These are phyloP conservation scores for Eutrema japonicum DNA, from an alignment of 345 rosid species.

Conservation along the genomic window DNA sequence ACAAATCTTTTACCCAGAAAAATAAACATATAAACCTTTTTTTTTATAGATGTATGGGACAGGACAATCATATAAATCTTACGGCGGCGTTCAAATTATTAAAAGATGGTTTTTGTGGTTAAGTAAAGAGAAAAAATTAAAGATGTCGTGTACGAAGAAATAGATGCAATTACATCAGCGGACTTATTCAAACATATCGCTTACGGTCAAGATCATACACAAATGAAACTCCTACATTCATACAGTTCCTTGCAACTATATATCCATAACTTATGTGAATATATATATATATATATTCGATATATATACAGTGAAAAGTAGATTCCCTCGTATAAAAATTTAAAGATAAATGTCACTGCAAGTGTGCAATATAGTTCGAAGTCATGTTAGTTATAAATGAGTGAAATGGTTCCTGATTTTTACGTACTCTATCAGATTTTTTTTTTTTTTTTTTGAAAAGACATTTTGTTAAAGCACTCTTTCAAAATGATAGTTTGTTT, in stretches of 20 bases:
- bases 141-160: constrained; percentile 25
- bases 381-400: neutral
- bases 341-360: neutral
- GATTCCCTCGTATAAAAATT: neutral
- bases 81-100: constrained; percentile 1
- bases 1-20: constrained; percentile 9
- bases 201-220: constrained; percentile 33
- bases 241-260: constrained; percentile 18
- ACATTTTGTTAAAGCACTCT: neutral
- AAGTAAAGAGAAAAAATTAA: constrained; percentile 2
- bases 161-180: neutral
- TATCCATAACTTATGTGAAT: constrained; percentile 1
- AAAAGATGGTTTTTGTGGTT: constrained; percentile 8
- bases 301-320: neutral
- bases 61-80: neutral
- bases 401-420: neutral
- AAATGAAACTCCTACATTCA: constrained; percentile 1
- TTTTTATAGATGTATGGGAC: too few species aligned
- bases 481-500: neutral
- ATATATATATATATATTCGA: neutral
- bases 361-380: neutral
- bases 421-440: neutral
- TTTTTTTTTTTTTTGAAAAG: neutral
- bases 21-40: neutral
- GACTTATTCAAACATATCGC: constrained; percentile 12